These are phyloP conservation scores for Colletotrichum graminicola DNA, from an alignment of 2,329 filamentous ascomycete species.

Conservation along the genomic window DNA sequence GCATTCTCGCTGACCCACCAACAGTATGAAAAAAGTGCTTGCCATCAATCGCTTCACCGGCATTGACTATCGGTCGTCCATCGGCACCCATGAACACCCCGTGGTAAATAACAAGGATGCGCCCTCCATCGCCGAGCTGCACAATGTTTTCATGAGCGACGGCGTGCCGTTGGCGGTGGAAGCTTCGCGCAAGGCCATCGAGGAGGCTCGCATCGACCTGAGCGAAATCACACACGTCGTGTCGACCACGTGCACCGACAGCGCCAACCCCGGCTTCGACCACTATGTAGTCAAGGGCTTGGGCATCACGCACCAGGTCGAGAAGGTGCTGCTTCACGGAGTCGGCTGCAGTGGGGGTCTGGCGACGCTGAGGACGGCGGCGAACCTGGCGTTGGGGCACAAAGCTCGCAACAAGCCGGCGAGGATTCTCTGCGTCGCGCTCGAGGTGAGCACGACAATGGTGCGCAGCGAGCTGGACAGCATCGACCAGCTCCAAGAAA, in stretches of 20 bases:
- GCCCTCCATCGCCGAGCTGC: conserved; percentile 68
- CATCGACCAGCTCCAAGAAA: conserved; percentile 68
- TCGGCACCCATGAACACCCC: conserved; percentile 71
- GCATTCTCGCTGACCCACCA: neutral
- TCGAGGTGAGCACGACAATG: conserved; percentile 72
- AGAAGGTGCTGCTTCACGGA: conserved; percentile 75
- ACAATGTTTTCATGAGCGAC: conserved; percentile 66
- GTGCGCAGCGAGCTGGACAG: conserved; percentile 75
- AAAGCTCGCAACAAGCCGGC: conserved; percentile 70
- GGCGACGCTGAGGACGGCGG: conserved; percentile 71
- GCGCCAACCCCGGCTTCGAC: conserved; percentile 77
- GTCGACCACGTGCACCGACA: conserved; percentile 77
- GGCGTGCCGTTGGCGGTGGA: conserved; percentile 69
- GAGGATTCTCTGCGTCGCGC: conserved; percentile 73
- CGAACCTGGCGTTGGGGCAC: conserved; percentile 74
- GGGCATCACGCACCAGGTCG: conserved; percentile 67
- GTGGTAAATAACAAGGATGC: conserved; percentile 67
- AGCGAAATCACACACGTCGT: conserved; percentile 74
- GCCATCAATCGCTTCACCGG: conserved; percentile 74
- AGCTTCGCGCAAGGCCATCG: conserved; percentile 67
- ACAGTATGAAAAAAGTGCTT: conserved; percentile 72
- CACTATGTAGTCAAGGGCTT: conserved; percentile 72
- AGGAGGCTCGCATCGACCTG: conserved; percentile 64
- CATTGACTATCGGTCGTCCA: conserved; percentile 72
- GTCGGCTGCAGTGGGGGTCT: conserved; percentile 76